Percentiles rank a stretch among this genome's conserved stretches.
Evolutionary conservation across 2,329 filamentous ascomycete genomes (phyloP).

Genomic region (Zopfia rhizophila): DNA sequence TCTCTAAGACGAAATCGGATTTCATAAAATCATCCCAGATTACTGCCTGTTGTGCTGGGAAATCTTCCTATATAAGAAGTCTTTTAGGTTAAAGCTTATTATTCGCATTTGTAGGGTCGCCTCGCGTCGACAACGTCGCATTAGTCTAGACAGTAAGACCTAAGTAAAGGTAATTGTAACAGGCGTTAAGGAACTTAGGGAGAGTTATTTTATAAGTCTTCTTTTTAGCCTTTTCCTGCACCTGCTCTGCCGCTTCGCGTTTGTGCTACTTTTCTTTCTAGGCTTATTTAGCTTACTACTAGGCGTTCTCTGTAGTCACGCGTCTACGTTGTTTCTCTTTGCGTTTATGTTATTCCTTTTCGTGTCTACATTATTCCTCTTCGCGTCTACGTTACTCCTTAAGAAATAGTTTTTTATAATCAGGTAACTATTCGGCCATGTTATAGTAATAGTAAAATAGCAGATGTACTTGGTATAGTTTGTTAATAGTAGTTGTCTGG

Average conservation of each 20-base stretch:
- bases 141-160: slow-evolving; percentile 23
- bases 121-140: slow-evolving; percentile 24
- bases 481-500: slow-evolving; percentile 17
- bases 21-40: slow-evolving; percentile 27
- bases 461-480: slow-evolving; percentile 15
- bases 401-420: too few relatives aligned
- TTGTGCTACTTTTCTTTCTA: too few relatives aligned
- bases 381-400: too few relatives aligned
- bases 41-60: slow-evolving; percentile 25
- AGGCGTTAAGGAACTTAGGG: slow-evolving; percentile 21
- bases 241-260: slow-evolving; percentile 11
- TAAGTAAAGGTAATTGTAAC: slow-evolving; percentile 17
- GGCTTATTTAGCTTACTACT: too few relatives aligned
- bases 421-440: slow-evolving; percentile 5
- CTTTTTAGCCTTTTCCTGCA: slow-evolving; percentile 13
- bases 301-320: too few relatives aligned
- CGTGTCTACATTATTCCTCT: slow-evolving; percentile 1
- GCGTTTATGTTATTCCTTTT: slow-evolving; percentile 11
- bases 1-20: slow-evolving; percentile 22
- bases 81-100: slow-evolving; percentile 30
- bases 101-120: slow-evolving; percentile 29
- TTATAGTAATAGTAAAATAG: slow-evolving; percentile 16
- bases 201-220: slow-evolving; percentile 20
- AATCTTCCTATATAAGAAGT: slow-evolving; percentile 23
- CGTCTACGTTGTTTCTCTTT: too few relatives aligned